A percentile compares a stretch with the other conserved stretches of the same genome.
These are phyloP conservation scores for Coprinellus micaceus DNA, from an alignment of 768 basidiomycete species.

Conservation along the genomic window DNA sequence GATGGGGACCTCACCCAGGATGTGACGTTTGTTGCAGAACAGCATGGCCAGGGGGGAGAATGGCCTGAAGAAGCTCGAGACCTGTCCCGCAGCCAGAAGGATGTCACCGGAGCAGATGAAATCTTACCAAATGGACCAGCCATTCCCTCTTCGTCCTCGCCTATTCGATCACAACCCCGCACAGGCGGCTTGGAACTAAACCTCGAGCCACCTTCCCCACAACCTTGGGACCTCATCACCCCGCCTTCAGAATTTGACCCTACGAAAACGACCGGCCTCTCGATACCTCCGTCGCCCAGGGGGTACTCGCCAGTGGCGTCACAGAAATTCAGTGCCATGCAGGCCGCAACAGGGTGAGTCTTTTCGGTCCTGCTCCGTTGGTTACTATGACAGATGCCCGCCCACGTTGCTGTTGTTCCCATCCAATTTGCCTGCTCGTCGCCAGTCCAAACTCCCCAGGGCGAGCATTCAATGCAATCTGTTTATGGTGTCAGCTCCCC, in stretches of 20 bases:
- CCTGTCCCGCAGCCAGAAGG: no score
- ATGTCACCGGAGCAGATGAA: no score
- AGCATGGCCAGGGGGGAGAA: no score
- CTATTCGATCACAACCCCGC: not conserved
- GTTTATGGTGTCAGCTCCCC: no score
- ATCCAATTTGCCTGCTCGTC: no score
- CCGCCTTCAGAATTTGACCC: slow-evolving; percentile 46
- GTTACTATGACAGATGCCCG: not conserved
- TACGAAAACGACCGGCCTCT: slow-evolving; percentile 16
- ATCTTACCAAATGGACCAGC: no score
- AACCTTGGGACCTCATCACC: slow-evolving; percentile 62
- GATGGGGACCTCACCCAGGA: not conserved
- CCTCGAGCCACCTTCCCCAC: slow-evolving; percentile 51
- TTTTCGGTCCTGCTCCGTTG: not conserved
- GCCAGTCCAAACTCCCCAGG: no score
- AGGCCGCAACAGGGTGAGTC: slow-evolving; percentile 14
- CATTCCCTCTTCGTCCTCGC: not conserved
- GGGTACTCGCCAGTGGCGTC: slow-evolving; percentile 43
- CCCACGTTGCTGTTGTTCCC: not conserved
- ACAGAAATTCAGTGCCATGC: slow-evolving; percentile 41
- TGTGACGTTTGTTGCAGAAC: not conserved
- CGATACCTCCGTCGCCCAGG: slow-evolving; percentile 28
- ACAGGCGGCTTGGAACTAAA: slow-evolving; percentile 37
- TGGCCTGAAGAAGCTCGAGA: no score
- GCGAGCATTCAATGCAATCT: no score